Percentiles rank a stretch among this genome's conserved stretches.
Conservation (phyloP, 495 filamentous ascomycete genomes). For the Penicillium longicatenatum region DNA sequence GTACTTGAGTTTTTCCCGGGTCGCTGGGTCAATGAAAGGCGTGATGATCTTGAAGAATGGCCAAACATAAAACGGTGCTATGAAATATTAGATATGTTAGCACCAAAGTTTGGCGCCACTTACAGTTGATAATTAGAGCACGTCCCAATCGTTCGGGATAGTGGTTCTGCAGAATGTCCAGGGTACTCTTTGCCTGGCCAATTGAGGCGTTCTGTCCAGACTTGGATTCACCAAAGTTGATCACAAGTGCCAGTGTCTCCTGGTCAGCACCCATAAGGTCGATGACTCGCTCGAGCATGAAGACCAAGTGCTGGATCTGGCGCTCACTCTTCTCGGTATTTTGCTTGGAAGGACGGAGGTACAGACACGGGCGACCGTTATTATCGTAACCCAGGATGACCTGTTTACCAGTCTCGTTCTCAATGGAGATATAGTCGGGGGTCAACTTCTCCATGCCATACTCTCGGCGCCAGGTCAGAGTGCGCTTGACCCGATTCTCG, state of each 20-base stretch:
- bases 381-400: slow-evolving; percentile 86
- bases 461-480: slow-evolving; percentile 85
- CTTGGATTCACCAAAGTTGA: slow-evolving; percentile 83
- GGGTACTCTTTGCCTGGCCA: slow-evolving; percentile 72
- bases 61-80: slow-evolving; percentile 84
- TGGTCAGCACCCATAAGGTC: slow-evolving; percentile 85
- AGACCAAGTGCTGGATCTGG: slow-evolving; percentile 93
- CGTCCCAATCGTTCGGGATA: slow-evolving; percentile 92
- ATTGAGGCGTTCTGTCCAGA: slow-evolving; percentile 76
- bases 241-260: slow-evolving; percentile 80
- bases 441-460: slow-evolving; percentile 76
- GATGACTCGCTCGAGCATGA: slow-evolving; percentile 87
- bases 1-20: slow-evolving; percentile 90
- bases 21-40: slow-evolving; percentile 93
- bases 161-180: slow-evolving; percentile 89
- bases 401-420: slow-evolving; percentile 97
- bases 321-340: slow-evolving; percentile 88
- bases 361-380: slow-evolving; percentile 79
- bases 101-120: slow-evolving; percentile 24
- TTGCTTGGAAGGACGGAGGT: slow-evolving; percentile 83
- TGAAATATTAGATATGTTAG: slow-evolving; percentile 9
- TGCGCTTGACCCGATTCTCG: slow-evolving; percentile 74
- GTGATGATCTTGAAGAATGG: slow-evolving; percentile 94
- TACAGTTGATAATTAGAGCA: slow-evolving; percentile 84
- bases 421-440: slow-evolving; percentile 78